Evolutionary conservation across 768 basidiomycete genomes (phyloP), one percentile per base, ranked within the genome.

Genomic region (Russula griseocarnosa): DNA sequence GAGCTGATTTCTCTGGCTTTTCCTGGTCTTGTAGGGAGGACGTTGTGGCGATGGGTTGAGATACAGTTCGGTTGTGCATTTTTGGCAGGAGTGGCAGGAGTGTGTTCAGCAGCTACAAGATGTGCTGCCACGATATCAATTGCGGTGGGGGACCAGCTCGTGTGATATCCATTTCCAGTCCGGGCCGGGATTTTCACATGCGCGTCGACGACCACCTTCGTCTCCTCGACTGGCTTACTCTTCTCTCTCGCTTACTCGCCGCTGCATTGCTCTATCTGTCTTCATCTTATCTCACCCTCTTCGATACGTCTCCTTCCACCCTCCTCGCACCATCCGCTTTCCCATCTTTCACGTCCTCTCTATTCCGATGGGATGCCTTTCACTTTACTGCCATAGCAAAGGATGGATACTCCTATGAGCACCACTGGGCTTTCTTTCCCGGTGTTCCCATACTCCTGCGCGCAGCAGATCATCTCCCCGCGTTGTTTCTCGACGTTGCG

Each of bases 401-500:
- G 30, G 63, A 81, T 13, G 82, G 83, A 10, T 81, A 87, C 68
- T 65, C 66, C 0, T 85, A 84, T 71, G 96, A 98, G 71, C 82
- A 96, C 69, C 80, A 91, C 67, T 90, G 90, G 82, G 96, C 96
- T 0, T 98, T 93, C 74, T 82, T 93, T 66, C 89, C 92, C 2
- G 91, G 83, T 5, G 74, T 83, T 28, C 82, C 90, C 3, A 70
- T 76, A 13, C 55, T 89, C 55, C 80, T 92, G 74, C 77, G 81
- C 2, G 11, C 49, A 6, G 24, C 55, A 56, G 60, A 3, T 32
- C 42, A 16, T 24, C 55, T 61, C 36, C 44, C 54, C 26, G 34
- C 38, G 6, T 52, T 55, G 9, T 24, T 42, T 28, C 22, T 36
- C 20, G 40, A 56, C n/a, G 3, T 13, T 4, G 51, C 51, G 20